phyloP scores from a whole-genome alignment of 2,329 filamentous ascomycete species.

The Elsinoe necatrix region DNA sequence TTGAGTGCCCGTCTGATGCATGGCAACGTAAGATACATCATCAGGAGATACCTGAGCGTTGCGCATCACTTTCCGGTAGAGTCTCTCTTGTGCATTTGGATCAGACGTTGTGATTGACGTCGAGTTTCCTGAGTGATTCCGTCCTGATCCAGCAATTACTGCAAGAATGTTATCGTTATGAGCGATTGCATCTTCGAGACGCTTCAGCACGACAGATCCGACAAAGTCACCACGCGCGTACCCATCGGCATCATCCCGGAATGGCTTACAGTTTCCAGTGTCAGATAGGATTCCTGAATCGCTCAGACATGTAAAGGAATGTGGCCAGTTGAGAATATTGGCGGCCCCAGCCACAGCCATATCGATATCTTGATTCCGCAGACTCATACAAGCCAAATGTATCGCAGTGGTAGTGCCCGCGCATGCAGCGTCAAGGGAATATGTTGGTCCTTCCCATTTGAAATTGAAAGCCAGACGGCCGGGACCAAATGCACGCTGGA shows the following conservation, averaged over 20 bases:
- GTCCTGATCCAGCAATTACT: constrained; percentile 22
- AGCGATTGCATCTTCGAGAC: constrained; percentile 26
- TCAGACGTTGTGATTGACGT: constrained; percentile 25
- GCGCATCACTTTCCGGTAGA: constrained; percentile 19
- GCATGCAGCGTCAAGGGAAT: constrained; percentile 26
- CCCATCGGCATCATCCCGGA: constrained; percentile 23
- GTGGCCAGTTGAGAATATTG: constrained; percentile 24
- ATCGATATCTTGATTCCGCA: constrained; percentile 26
- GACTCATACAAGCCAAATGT: constrained; percentile 20
- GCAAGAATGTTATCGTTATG: constrained; percentile 28
- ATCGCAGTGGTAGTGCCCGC: constrained; percentile 23
- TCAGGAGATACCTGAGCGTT: constrained; percentile 22
- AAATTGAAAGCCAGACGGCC: constrained; percentile 23
- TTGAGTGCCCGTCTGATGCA: constrained; percentile 30
- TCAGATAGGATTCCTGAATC: constrained; percentile 23
- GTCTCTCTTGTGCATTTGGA: constrained; percentile 18
- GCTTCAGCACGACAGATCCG: constrained; percentile 25
- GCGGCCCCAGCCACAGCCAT: constrained; percentile 25
- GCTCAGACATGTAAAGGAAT: constrained; percentile 23
- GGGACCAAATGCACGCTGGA: constrained; percentile 24
- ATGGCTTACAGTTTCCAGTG: constrained; percentile 21
- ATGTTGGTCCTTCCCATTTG: constrained; percentile 23
- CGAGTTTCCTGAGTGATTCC: constrained; percentile 24
- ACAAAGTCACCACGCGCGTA: constrained; percentile 26
- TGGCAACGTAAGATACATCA: constrained; percentile 25